Evolutionary conservation across 306 rosid genomes (phyloP).

Genomic region (Prunus fruticosa): DNA sequence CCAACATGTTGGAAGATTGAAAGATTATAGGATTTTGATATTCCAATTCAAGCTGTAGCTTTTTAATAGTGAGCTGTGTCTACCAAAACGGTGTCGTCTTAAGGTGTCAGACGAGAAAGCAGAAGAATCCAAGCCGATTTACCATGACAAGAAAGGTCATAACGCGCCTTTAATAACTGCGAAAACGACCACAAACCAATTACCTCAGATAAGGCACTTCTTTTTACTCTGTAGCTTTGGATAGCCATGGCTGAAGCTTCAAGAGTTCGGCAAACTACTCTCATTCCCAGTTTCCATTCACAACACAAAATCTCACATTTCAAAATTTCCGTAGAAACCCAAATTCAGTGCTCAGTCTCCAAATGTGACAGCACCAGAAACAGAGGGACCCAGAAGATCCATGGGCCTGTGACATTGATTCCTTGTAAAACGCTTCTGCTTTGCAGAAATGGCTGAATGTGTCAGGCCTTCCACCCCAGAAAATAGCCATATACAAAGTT

Average conservation of each 20-base stretch:
- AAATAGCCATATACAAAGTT: slow-evolving; percentile 75
- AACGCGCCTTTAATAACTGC: slow-evolving; percentile 3
- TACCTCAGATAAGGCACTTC: slow-evolving; percentile 53
- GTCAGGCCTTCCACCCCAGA: slow-evolving; percentile 85
- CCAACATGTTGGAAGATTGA: slow-evolving; percentile 22
- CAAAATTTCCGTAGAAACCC: slow-evolving; percentile 33
- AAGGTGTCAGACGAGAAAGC: not conserved
- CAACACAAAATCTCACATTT: not conserved
- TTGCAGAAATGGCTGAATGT: slow-evolving; percentile 71
- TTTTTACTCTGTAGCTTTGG: not conserved
- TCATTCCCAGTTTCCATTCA: slow-evolving; percentile 38
- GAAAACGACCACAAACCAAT: slow-evolving; percentile 4
- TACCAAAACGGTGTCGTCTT: slow-evolving; percentile 1
- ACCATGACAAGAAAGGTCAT: not conserved
- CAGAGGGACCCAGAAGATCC: slow-evolving; percentile 30
- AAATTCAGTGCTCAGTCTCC: slow-evolving; percentile 51
- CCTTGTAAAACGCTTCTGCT: slow-evolving; percentile 69
- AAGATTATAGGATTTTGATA: not conserved
- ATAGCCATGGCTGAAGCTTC: slow-evolving; percentile 76
- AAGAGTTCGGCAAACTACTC: slow-evolving; percentile 30
- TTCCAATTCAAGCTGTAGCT: not conserved
- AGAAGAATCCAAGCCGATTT: no score
- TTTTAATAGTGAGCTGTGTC: not conserved
- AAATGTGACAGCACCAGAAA: slow-evolving; percentile 31
- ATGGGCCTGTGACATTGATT: slow-evolving; percentile 91